Evolutionary conservation across 768 basidiomycete species (phyloP).

Genomic region (Hygrophoropsis aurantiaca): DNA sequence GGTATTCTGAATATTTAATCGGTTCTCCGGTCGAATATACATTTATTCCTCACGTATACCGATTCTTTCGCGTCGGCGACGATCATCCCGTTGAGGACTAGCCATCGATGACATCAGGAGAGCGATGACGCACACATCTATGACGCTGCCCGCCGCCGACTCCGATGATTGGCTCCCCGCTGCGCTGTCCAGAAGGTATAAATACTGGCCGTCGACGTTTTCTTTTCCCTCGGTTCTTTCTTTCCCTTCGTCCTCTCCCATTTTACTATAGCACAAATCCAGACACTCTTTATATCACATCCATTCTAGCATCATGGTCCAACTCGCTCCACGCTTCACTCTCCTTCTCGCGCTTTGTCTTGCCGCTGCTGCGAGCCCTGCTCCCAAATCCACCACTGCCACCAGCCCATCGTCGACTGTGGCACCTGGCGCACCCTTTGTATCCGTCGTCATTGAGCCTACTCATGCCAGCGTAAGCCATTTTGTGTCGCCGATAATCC

Average conservation of each 20-base stretch:
- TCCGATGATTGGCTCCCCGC: not conserved
- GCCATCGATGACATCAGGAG: slow-evolving; percentile 1
- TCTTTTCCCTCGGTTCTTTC: slow-evolving; percentile 3
- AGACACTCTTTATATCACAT: slow-evolving; percentile 26
- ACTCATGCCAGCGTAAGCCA: not conserved
- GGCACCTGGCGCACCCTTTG: not conserved
- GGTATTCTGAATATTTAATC: no score
- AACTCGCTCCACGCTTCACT: slow-evolving; percentile 25
- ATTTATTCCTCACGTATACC: not conserved
- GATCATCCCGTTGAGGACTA: not conserved
- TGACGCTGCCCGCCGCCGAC: not conserved
- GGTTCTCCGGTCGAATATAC: no score
- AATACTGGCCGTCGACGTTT: not conserved
- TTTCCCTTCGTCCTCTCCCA: slow-evolving; percentile 7
- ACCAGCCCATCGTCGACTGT: no score
- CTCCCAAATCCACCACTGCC: slow-evolving; percentile 1
- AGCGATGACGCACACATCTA: no score
- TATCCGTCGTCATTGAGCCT: not conserved
- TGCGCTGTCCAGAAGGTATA: slow-evolving; percentile 20
- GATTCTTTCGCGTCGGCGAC: not conserved
- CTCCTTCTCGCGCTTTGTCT: slow-evolving; percentile 28
- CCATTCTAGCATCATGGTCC: slow-evolving; percentile 26
- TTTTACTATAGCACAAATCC: slow-evolving; percentile 5
- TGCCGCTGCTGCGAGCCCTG: slow-evolving; percentile 12
- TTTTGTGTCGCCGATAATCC: no score